Conservation (phyloP, 2,329 filamentous ascomycete species). For the Tolypocladium ovalisporum region DNA sequence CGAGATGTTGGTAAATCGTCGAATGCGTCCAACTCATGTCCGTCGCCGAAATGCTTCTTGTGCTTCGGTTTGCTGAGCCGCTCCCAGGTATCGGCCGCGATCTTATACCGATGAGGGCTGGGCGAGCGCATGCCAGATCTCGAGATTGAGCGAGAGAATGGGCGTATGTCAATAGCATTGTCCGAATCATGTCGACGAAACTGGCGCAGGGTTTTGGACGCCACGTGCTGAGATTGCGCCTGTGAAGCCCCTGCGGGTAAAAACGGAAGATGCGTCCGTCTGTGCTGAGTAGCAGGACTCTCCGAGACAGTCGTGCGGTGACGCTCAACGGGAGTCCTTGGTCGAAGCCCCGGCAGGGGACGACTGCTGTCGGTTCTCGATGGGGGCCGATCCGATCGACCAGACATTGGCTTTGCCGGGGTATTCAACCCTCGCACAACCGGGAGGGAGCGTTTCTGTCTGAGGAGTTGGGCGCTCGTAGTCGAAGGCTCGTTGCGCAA, state of each 20-base stretch:
- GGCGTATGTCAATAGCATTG: conserved; percentile 46
- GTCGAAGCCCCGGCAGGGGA: conserved; percentile 42
- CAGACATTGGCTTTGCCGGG: conserved; percentile 35
- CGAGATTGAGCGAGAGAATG: conserved; percentile 45
- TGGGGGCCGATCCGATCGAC: conserved; percentile 45
- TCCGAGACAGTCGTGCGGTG: conserved; percentile 35
- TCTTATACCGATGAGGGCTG: conserved; percentile 39
- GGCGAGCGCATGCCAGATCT: conserved; percentile 49
- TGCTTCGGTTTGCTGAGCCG: conserved; percentile 59
- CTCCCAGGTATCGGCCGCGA: conserved; percentile 44
- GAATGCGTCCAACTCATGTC: conserved; percentile 83
- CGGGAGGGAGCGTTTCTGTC: conserved; percentile 55
- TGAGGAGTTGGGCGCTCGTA: conserved; percentile 52
- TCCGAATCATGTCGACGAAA: conserved; percentile 81
- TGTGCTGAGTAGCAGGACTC: conserved; percentile 37
- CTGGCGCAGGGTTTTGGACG: conserved; percentile 56
- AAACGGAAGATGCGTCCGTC: conserved; percentile 61
- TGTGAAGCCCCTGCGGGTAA: conserved; percentile 65
- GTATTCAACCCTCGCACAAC: conserved; percentile 42
- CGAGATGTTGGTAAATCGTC: conserved; percentile 89
- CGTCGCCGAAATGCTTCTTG: conserved; percentile 65
- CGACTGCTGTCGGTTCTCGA: conserved; percentile 45
- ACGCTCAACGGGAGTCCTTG: conserved; percentile 63
- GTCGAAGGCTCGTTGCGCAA: conserved; percentile 52
- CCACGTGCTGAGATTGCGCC: conserved; percentile 67